Evolutionary conservation across 352 stramenopile species (phyloP).

Genomic region (Phytophthora agathidicida): DNA sequence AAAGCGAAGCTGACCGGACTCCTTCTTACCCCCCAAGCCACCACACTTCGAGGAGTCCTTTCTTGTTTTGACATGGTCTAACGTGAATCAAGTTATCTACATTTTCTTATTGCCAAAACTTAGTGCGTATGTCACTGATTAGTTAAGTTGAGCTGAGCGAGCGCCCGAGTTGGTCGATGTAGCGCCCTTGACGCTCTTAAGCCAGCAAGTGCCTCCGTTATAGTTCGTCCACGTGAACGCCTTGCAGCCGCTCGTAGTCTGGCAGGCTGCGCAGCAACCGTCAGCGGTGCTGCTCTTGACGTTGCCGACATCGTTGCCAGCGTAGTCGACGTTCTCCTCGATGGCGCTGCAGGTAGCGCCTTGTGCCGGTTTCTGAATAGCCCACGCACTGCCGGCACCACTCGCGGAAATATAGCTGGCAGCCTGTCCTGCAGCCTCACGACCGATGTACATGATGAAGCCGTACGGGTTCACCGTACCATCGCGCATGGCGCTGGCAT

Average conservation of each 20-base stretch:
- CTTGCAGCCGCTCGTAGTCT: conserved; percentile 26
- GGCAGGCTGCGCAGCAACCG: conserved; percentile 41
- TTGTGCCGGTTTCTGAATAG: conserved; percentile 6
- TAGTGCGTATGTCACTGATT: conserved; percentile 4
- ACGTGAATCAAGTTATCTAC: too few relatives aligned
- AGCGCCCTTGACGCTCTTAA: conserved; percentile 41
- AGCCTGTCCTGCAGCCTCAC: conserved; percentile 51
- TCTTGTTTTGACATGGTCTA: too few relatives aligned
- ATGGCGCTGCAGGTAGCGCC: conserved; percentile 28
- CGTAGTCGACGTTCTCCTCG: conserved; percentile 43
- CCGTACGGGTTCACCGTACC: conserved; percentile 75
- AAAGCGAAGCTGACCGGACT: conserved; percentile 86
- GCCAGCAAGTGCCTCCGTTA: conserved; percentile 50
- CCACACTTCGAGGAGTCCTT: too few relatives aligned
- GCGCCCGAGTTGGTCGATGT: conserved; percentile 9
- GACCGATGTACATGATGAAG: conserved; percentile 79
- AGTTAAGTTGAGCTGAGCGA: conserved; percentile 25
- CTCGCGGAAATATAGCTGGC: conserved; percentile 36
- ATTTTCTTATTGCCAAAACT: neutral
- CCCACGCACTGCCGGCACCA: conserved; percentile 16
- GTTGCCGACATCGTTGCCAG: conserved; percentile 33
- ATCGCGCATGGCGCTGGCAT: conserved; percentile 64
- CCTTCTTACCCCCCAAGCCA: conserved; percentile 75
- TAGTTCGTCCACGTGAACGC: conserved; percentile 53
- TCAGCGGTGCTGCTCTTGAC: conserved; percentile 13